Base-by-base conservation (phyloP, 2,329 filamentous ascomycete species). In the Aspergillus tamarii region DNA sequence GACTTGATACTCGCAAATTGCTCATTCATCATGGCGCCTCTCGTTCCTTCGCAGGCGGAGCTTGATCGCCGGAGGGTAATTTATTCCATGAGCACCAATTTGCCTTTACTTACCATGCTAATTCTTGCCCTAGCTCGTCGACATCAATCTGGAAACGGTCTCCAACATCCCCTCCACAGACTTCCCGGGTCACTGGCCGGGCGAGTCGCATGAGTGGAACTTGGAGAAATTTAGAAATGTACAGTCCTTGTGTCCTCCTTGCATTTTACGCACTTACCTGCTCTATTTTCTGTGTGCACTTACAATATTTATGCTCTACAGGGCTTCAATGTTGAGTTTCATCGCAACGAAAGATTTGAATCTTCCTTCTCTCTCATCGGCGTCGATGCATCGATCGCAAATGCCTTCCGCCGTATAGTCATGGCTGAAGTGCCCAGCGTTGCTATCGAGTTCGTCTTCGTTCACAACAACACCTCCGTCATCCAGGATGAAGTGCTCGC, bases 401-500 rank as follows among this genome's bases (percentile, higher is more conserved):
- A 99, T 78, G 95, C 96, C 74, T 97, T 98, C 84, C 93, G 95
- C 65, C 93, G 95, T 72, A 98, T 98, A 73, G 86, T 98, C 73
- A 91, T 99, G 78, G 87, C 94, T 70, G 96, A 99, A 83, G 91
- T 99, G 59, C 93, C 94, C 21, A 95, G 93, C 2, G 86, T 99
- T 53, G 95, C 96, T 70, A 94, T 99, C 73, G 95, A 99, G 84
- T 90, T 89, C 67, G 92, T 96, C 76, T 99, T 91, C 81, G 89
- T 98, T 68, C 87, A 92, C 77, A 96, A 97, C 84, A 99, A 99
- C 84, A 98, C 94, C 57, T 97, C 93, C 6, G 93, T 99, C 41
- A 95, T 99, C 73, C 94, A 98, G 78, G 95, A 99, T 76, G 95
- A 99, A 83, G 94, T 99, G 5, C 89, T 99, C 58, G 90, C 94